These are phyloP conservation scores for Phytophthora megakarya DNA, from an alignment of 352 stramenopile genomes.

Conservation along the genomic window DNA sequence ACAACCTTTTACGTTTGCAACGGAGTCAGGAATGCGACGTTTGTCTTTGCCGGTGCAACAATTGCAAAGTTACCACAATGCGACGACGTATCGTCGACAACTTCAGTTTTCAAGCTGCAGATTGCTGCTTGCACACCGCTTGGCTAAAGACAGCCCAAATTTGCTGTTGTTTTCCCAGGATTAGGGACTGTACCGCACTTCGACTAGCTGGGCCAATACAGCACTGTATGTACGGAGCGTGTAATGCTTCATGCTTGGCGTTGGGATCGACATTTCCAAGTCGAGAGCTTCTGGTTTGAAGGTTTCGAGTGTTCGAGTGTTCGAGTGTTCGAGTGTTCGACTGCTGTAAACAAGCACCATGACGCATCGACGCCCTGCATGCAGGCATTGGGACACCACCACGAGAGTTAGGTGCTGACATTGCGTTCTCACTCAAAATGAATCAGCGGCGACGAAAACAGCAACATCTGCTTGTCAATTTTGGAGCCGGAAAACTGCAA, in stretches of 20 bases:
- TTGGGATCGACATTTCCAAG: slow-evolving; percentile 1
- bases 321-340: not conserved
- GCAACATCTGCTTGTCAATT: slow-evolving; percentile 8
- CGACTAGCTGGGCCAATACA: slow-evolving; percentile 19
- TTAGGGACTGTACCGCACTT: slow-evolving; percentile 20
- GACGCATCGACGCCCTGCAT: slow-evolving; percentile 18
- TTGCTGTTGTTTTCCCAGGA: slow-evolving; percentile 8
- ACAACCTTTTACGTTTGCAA: slow-evolving; percentile 9
- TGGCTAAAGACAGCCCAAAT: slow-evolving; percentile 23
- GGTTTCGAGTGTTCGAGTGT: not conserved
- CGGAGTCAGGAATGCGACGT: slow-evolving; percentile 24
- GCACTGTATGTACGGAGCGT: slow-evolving; percentile 7
- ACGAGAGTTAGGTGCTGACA: not conserved
- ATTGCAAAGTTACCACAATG: slow-evolving; percentile 12
- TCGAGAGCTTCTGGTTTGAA: slow-evolving; percentile 8
- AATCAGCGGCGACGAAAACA: slow-evolving; percentile 2
- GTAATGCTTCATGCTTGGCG: slow-evolving; percentile 12
- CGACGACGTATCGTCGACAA: slow-evolving; percentile 24
- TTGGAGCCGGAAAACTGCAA: not conserved
- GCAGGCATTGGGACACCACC: slow-evolving; percentile 14
- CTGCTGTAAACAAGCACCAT: slow-evolving; percentile 25
- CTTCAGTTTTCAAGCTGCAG: slow-evolving; percentile 33
- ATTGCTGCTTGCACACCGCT: not conserved
- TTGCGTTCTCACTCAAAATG: slow-evolving; percentile 21
- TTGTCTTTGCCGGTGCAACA: slow-evolving; percentile 9